These are phyloP conservation scores for Rugosomyces carneus DNA, from an alignment of 1,284 basidiomycete genomes.

Conservation along the genomic window DNA sequence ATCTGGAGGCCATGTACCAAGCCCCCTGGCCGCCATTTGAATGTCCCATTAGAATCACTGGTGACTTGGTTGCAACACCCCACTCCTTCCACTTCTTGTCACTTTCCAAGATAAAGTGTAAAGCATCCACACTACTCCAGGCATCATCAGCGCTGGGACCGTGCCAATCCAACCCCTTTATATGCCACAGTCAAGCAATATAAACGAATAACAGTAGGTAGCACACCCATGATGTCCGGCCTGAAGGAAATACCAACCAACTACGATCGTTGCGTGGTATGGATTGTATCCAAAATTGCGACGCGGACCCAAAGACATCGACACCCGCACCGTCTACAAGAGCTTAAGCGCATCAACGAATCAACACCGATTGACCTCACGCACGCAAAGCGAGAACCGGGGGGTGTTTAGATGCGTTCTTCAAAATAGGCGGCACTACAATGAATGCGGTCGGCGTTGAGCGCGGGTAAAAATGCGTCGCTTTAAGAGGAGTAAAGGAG, in stretches of 20 bases:
- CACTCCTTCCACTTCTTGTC: conserved; percentile 37
- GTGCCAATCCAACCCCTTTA: conserved; percentile 82
- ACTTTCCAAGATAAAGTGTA: conserved; percentile 38
- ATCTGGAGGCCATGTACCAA: conserved; percentile 73
- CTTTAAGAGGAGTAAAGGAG: conserved; percentile 35
- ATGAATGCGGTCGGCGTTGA: conserved; percentile 54
- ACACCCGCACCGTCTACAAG: conserved; percentile 73
- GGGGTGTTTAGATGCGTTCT: conserved; percentile 23
- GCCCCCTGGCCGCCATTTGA: conserved; percentile 92
- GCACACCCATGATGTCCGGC: conserved; percentile 67
- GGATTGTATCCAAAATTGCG: conserved; percentile 53
- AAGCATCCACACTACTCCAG: conserved; percentile 49
- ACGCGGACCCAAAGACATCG: conserved; percentile 40
- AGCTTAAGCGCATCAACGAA: not conserved
- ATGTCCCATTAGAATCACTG: conserved; percentile 72
- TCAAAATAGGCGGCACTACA: conserved; percentile 44
- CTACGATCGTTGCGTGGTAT: conserved; percentile 49
- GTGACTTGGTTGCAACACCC: conserved; percentile 31
- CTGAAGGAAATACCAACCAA: conserved; percentile 72
- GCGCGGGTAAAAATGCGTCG: conserved; percentile 52
- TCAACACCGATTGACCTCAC: not conserved
- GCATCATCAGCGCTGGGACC: conserved; percentile 65
- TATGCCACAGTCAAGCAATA: conserved; percentile 3
- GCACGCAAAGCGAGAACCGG: conserved; percentile 70
- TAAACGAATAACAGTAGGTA: not conserved